Percentiles rank a stretch among this genome's conserved stretches.
Conservation (phyloP, 768 basidiomycete species). For the Lyophyllum shimeji region DNA sequence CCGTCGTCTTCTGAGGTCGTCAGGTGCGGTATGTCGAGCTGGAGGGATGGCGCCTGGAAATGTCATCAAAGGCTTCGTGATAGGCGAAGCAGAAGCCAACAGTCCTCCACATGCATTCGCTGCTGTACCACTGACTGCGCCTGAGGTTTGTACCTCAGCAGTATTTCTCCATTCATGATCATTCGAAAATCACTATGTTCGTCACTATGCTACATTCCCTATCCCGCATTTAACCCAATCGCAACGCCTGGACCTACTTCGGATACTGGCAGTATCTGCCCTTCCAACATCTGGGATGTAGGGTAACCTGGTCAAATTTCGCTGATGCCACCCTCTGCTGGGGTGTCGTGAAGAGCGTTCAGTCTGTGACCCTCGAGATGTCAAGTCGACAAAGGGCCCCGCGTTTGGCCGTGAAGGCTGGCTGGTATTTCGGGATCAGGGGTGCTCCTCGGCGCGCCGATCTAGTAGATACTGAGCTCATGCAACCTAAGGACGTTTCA, state of each 20-base stretch:
- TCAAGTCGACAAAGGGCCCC: not conserved
- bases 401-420: not conserved
- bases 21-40: too few relatives aligned
- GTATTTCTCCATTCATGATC: too few relatives aligned
- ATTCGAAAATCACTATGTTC: too few relatives aligned
- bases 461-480: not conserved
- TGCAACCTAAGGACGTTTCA: not conserved
- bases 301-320: not conserved
- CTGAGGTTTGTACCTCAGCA: not conserved
- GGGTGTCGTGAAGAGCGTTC: not conserved
- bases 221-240: not conserved
- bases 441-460: not conserved
- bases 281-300: not conserved
- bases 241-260: conserved; percentile 5
- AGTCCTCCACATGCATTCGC: too few relatives aligned
- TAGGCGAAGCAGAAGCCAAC: too few relatives aligned
- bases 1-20: too few relatives aligned
- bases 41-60: too few relatives aligned
- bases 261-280: not conserved
- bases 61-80: too few relatives aligned
- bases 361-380: not conserved
- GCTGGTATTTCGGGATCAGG: not conserved
- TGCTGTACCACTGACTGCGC: too few relatives aligned
- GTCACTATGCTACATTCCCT: not conserved
- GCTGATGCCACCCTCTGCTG: not conserved